Conservation (phyloP, 2,329 filamentous ascomycete genomes). For the Cryphonectria parasitica region DNA sequence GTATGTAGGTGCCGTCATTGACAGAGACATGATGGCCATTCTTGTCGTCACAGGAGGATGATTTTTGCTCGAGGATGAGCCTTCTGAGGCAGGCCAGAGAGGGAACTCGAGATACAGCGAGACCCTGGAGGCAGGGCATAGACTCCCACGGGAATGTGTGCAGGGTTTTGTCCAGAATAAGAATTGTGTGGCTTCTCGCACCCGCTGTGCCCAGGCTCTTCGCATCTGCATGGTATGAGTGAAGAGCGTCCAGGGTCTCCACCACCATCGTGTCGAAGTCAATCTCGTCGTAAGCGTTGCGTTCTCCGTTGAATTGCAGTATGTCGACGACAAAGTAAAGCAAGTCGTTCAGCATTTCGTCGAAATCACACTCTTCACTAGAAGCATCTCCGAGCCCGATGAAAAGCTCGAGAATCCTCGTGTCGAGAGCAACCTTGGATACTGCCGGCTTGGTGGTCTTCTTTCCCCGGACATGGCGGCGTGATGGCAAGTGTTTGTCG, state of each 20-base stretch:
- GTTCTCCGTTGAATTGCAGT: constrained; percentile 93
- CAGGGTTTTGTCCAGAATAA: constrained; percentile 88
- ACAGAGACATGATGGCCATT: constrained; percentile 60
- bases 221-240: constrained; percentile 69
- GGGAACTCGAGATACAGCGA: constrained; percentile 84
- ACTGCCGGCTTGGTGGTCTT: constrained; percentile 48
- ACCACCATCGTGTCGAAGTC: constrained; percentile 93
- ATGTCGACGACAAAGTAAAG: constrained; percentile 97
- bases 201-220: constrained; percentile 36
- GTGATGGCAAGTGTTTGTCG: constrained; percentile 83
- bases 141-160: constrained; percentile 97
- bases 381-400: constrained; percentile 79
- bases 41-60: constrained; percentile 14
- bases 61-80: constrained; percentile 63
- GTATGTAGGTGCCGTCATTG: constrained; percentile 71
- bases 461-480: constrained; percentile 64
- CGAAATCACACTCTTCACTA: constrained; percentile 71
- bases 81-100: constrained; percentile 82
- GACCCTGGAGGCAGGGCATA: constrained; percentile 77
- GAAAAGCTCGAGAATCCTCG: constrained; percentile 81
- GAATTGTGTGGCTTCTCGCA: constrained; percentile 70
- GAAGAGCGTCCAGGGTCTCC: constrained; percentile 82
- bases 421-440: constrained; percentile 54
- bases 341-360: constrained; percentile 88
- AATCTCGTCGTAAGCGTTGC: constrained; percentile 96